These are phyloP conservation scores for Noccaea caerulescens DNA, from an alignment of 345 rosid genomes.

Conservation along the genomic window DNA sequence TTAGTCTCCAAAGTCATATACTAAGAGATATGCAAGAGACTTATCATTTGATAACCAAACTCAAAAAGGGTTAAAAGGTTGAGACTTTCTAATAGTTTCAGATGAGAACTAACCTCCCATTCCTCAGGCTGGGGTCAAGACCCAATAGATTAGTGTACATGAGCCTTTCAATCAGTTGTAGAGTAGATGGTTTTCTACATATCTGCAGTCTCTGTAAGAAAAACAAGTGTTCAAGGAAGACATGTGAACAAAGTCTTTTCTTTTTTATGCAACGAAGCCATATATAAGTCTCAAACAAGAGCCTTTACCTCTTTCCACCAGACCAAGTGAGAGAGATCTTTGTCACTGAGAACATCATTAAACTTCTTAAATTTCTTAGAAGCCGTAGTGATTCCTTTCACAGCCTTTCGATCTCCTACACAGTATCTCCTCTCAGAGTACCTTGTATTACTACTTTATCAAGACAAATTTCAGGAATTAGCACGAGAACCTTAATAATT, in stretches of 20 bases:
- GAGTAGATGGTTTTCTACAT: conserved; percentile 86
- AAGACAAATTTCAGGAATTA: neutral
- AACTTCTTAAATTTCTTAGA: conserved; percentile 58
- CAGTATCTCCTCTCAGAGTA: conserved; percentile 48
- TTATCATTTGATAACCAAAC: conserved; percentile 6
- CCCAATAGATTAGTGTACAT: conserved; percentile 78
- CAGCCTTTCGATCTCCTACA: conserved; percentile 55
- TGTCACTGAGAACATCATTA: conserved; percentile 54
- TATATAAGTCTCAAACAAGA: conserved; percentile 13
- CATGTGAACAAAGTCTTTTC: neutral
- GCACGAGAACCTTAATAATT: conserved; percentile 5
- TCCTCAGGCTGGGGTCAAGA: conserved; percentile 72
- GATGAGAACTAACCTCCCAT: conserved; percentile 65
- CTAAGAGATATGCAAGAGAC: conserved; percentile 1
- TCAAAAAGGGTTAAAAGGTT: neutral
- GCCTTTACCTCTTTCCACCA: conserved; percentile 91
- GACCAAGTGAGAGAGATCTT: conserved; percentile 67
- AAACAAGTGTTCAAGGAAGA: conserved; percentile 25
- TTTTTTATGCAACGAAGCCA: conserved; percentile 1
- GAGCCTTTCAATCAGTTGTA: conserved; percentile 69
- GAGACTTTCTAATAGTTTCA: neutral
- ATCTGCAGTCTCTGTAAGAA: conserved; percentile 64
- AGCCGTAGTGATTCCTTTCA: conserved; percentile 51
- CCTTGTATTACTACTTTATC: conserved; percentile 42
- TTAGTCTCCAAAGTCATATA: conserved; percentile 1